phyloP scores from a whole-genome alignment of 208 protist species.

The Leishmania mexicana region DNA sequence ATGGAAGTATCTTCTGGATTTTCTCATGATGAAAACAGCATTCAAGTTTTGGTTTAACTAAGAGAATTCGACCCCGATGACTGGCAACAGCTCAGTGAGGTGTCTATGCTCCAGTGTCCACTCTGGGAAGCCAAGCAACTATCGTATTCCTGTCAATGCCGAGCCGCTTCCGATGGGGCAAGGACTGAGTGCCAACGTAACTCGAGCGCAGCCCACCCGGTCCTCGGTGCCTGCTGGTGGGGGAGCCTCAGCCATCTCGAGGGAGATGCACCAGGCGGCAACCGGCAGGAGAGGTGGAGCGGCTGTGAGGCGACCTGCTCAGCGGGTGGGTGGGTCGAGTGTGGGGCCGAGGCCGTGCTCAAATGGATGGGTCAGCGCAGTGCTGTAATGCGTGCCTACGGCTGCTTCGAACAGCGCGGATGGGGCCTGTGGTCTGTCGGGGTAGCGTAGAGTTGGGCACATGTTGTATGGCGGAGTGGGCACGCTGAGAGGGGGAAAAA shows the following conservation, averaged over 20 bases:
- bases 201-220: background rate
- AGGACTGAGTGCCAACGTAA: background rate
- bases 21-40: background rate
- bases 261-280: background rate
- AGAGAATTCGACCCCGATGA: background rate
- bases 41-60: constrained; percentile 7
- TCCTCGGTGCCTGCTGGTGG: background rate
- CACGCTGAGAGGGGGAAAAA: background rate
- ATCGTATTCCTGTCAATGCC: background rate
- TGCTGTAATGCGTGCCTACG: background rate
- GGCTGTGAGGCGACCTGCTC: background rate
- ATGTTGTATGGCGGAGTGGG: background rate
- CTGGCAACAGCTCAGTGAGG: background rate
- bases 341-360: background rate
- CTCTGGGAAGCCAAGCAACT: background rate
- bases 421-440: background rate
- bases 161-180: background rate
- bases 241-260: background rate
- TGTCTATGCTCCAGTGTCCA: background rate
- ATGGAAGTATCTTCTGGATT: background rate
- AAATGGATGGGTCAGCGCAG: background rate
- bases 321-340: background rate
- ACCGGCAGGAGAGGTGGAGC: background rate
- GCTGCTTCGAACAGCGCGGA: background rate
- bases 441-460: background rate